Base-by-base conservation (phyloP, 345 rosid genomes). In the Citrus unshiu region DNA sequence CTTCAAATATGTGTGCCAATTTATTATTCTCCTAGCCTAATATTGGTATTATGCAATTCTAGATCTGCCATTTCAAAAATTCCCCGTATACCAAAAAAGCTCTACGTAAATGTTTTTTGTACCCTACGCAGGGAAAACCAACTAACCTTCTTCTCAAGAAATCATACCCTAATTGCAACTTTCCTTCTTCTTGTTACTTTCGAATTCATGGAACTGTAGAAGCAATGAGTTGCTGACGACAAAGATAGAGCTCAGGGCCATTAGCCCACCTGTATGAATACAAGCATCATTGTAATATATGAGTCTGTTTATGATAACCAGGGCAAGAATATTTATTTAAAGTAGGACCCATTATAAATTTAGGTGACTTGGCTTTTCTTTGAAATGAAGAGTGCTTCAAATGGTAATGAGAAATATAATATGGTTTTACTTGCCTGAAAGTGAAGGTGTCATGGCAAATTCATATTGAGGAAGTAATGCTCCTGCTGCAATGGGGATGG, bases 401-500 rank as follows among this genome's bases (percentile, higher is more conserved):
- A 40, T 24, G 66, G 1, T 12, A 65, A 37, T 16, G 24, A 35
- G 40, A 1, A n/a, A 27, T 66, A 40, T 12, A 54, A 35, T 27
- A 32, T 46, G 9, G 5, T 29, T 75, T 43, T 24, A 67, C 84
- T 80, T 49, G 90, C 98, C 98, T n/a, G 98, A 93, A 29, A 95
- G 85, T 69, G 97, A 92, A 40, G 99, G 97, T 65, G 97, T 93
- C 98, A 91, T 91, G 78, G 97, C 97, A 77, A 93, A 85, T 83
- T 93, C 93, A 76, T 79, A 92, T 10, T 88, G 90, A 70, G 99
- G 97, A 84, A 93, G 99, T 68, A 95, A 84, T 24, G 81, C 87
- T 57, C 99, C 99, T 12, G 97, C 97, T 32, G 98, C 99, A 65
- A 95, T 83, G 77, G 99, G 99, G 79, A 95, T 89, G 61, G 98